These are phyloP conservation scores for Neurospora sp. DNA, from an alignment of 495 filamentous ascomycete genomes.

Conservation along the genomic window DNA sequence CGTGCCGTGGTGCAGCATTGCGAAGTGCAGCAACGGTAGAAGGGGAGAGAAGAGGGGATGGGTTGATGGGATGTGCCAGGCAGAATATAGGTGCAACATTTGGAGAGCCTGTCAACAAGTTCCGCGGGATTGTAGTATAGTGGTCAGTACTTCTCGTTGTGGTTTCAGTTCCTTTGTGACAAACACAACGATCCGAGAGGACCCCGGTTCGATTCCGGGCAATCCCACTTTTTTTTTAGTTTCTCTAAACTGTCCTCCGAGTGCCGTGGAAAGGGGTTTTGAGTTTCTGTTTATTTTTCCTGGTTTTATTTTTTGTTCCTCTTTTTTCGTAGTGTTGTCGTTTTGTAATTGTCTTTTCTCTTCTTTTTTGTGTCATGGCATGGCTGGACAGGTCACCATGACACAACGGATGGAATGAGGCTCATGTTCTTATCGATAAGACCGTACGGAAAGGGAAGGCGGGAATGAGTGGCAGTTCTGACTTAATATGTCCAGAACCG, in stretches of 20 bases:
- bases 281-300: not conserved
- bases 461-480: no score
- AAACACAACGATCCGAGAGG: not conserved
- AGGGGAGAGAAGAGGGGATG: not conserved
- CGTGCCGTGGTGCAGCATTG: not conserved
- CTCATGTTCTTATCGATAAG: no score
- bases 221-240: not conserved
- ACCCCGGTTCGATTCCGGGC: not conserved
- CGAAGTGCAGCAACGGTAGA: not conserved
- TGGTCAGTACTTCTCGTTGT: not conserved
- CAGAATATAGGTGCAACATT: not conserved
- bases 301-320: not conserved
- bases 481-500: no score
- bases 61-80: not conserved
- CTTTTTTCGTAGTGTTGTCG: not conserved
- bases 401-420: no score
- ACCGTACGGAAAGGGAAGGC: no score
- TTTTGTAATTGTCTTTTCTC: rapidly evolving
- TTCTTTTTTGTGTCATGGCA: no score
- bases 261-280: not conserved
- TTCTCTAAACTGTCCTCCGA: no score
- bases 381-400: no score
- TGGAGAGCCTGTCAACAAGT: not conserved
- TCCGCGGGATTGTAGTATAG: not conserved
- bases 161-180: not conserved